These are phyloP conservation scores for Beverwykella pulmonaria DNA, from an alignment of 495 filamentous ascomycete genomes.

Conservation along the genomic window DNA sequence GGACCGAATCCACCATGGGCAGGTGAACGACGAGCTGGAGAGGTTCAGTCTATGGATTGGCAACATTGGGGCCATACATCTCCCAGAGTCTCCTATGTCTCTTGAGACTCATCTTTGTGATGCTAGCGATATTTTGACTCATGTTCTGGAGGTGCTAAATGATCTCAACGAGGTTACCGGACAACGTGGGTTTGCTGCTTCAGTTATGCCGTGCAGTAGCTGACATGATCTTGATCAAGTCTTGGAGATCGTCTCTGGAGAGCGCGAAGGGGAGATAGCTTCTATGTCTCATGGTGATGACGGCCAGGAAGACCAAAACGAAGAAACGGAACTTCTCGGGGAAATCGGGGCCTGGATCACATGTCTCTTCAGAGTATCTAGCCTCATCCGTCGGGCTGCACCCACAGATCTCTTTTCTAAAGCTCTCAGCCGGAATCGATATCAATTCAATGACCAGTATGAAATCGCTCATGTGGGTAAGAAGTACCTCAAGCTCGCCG, in stretches of 20 bases:
- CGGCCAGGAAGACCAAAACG: background rate
- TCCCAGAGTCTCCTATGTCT: slow-evolving; percentile 5
- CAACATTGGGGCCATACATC: slow-evolving; percentile 21
- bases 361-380: slow-evolving; percentile 33
- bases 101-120: slow-evolving; percentile 20
- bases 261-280: slow-evolving; percentile 9
- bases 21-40: slow-evolving; percentile 22
- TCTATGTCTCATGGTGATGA: background rate
- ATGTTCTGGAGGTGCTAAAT: slow-evolving; percentile 33
- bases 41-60: slow-evolving; percentile 26
- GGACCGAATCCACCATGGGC: background rate
- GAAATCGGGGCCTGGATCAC: slow-evolving; percentile 26
- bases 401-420: slow-evolving; percentile 28
- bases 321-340: slow-evolving; percentile 20
- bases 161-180: slow-evolving; percentile 34
- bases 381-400: slow-evolving; percentile 27
- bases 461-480: slow-evolving; percentile 39
- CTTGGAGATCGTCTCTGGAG: slow-evolving; percentile 27
- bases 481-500: slow-evolving; percentile 32
- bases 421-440: slow-evolving; percentile 21
- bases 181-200: slow-evolving; percentile 26
- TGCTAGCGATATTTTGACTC: slow-evolving; percentile 15
- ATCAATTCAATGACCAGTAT: slow-evolving; percentile 33
- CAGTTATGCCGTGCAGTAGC: background rate
- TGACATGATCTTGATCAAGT: slow-evolving; percentile 1